phyloP scores from a whole-genome alignment of 495 filamentous ascomycete species.

The Aspergillus cavernicola region DNA sequence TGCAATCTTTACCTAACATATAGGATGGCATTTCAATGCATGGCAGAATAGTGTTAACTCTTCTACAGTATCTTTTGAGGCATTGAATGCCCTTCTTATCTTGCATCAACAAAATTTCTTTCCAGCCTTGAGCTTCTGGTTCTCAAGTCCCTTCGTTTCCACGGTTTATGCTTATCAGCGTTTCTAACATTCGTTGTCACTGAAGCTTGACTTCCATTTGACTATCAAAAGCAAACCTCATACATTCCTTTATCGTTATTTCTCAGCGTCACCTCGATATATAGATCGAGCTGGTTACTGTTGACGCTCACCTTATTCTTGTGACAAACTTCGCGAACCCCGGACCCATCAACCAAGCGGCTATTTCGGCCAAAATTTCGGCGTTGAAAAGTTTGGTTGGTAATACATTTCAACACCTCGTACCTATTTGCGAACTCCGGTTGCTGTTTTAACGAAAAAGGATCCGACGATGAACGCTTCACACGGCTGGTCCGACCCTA shows the following conservation, averaged over 20 bases:
- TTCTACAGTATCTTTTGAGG: conserved; percentile 21
- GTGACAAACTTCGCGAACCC: not conserved
- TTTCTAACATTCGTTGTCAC: conserved; percentile 3
- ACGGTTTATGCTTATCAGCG: conserved; percentile 2
- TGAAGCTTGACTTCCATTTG: conserved; percentile 7
- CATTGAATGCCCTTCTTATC: conserved; percentile 39
- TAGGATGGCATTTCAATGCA: not conserved
- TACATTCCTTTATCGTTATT: conserved; percentile 7
- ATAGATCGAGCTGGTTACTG: conserved; percentile 15
- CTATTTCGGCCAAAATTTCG: not conserved
- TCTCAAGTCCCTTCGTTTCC: conserved; percentile 17
- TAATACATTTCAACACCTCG: too few species aligned
- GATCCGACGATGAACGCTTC: conserved; percentile 10
- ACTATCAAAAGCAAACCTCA: not conserved
- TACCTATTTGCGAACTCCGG: not conserved
- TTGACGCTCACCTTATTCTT: not conserved
- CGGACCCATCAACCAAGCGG: not conserved
- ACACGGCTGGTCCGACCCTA: conserved; percentile 13
- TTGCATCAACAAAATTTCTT: conserved; percentile 20
- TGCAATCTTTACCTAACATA: not conserved
- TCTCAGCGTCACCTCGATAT: conserved; percentile 8
- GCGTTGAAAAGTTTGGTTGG: too few species aligned
- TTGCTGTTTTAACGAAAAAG: conserved; percentile 13
- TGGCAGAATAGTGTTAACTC: not conserved
- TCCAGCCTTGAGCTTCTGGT: conserved; percentile 17